phyloP scores from a whole-genome alignment of 805 yeast genomes.

The Ogataea nakhonphanomensis region DNA sequence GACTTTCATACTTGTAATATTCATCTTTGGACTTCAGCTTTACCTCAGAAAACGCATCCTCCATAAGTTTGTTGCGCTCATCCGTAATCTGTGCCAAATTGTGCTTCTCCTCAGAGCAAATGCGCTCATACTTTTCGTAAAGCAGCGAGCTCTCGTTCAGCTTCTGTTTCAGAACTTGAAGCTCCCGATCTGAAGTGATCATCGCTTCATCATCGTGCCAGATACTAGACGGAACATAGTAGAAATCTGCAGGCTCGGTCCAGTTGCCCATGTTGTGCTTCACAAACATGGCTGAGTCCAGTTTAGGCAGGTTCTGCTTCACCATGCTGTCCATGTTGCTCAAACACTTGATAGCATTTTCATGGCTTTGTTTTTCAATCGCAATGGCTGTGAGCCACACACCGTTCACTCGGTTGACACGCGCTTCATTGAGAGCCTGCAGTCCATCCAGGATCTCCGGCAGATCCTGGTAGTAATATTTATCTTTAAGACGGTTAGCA shows the following conservation, averaged over 20 bases:
- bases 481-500: constrained; percentile 89
- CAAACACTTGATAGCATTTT: constrained; percentile 43
- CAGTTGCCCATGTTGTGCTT: constrained; percentile 77
- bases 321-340: constrained; percentile 53
- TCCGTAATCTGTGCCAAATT: constrained; percentile 40
- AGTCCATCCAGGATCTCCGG: constrained; percentile 85
- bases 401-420: constrained; percentile 68
- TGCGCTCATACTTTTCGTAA: constrained; percentile 39
- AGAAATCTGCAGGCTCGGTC: constrained; percentile 84
- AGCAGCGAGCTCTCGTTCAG: constrained; percentile 40
- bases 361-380: constrained; percentile 51
- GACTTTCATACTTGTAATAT: constrained; percentile 44
- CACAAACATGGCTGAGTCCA: constrained; percentile 87
- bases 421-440: constrained; percentile 79
- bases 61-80: constrained; percentile 34
- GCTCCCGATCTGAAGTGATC: constrained; percentile 53
- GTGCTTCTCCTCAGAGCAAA: constrained; percentile 48
- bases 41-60: constrained; percentile 33
- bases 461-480: constrained; percentile 85
- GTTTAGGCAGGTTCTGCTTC: constrained; percentile 62
- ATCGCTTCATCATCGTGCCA: constrained; percentile 96
- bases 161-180: constrained; percentile 50
- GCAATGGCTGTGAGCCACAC: constrained; percentile 59
- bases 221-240: constrained; percentile 81
- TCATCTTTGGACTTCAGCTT: constrained; percentile 39